Percentiles rank a stretch among this genome's conserved stretches.
phyloP scores from a whole-genome alignment of 2,329 filamentous ascomycete genomes.

The Rhynchosporium graminicola region DNA sequence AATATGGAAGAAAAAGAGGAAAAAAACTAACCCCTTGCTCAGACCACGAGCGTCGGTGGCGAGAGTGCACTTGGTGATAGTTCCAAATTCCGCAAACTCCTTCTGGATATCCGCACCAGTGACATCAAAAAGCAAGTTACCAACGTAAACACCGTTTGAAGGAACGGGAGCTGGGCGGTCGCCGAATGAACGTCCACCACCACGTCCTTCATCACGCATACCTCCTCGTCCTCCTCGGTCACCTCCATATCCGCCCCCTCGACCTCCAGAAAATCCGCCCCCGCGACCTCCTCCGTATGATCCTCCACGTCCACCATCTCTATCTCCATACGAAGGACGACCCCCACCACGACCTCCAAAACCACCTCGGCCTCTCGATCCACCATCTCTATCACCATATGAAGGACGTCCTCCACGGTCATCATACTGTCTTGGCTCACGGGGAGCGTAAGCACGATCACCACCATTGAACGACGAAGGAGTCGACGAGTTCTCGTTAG shows the following conservation, averaged over 20 bases:
- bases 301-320: conserved; percentile 3
- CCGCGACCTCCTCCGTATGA: conserved; percentile 14
- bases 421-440: conserved; percentile 13
- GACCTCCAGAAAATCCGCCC: not conserved
- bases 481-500: conserved; percentile 25
- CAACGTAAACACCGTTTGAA: conserved; percentile 55
- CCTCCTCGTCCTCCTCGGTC: conserved; percentile 14
- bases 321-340: not conserved
- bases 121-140: conserved; percentile 71
- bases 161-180: not conserved
- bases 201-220: conserved; percentile 12
- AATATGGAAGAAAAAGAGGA: conserved; percentile 8
- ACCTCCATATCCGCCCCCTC: conserved; percentile 3
- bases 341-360: conserved; percentile 4
- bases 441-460: conserved; percentile 22
- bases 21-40: conserved; percentile 63
- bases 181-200: conserved; percentile 3
- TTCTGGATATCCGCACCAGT: conserved; percentile 58
- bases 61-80: conserved; percentile 53
- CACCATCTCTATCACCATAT: conserved; percentile 11
- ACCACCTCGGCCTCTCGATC: conserved; percentile 10
- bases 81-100: conserved; percentile 59
- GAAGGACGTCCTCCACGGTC: conserved; percentile 7
- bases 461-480: conserved; percentile 20
- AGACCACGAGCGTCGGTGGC: conserved; percentile 62